A percentile compares a stretch with the other conserved stretches of the same genome.
Conservation (phyloP, 371 early-diverging fungal genomes). For the Apophysomyces trapeziformis region DNA sequence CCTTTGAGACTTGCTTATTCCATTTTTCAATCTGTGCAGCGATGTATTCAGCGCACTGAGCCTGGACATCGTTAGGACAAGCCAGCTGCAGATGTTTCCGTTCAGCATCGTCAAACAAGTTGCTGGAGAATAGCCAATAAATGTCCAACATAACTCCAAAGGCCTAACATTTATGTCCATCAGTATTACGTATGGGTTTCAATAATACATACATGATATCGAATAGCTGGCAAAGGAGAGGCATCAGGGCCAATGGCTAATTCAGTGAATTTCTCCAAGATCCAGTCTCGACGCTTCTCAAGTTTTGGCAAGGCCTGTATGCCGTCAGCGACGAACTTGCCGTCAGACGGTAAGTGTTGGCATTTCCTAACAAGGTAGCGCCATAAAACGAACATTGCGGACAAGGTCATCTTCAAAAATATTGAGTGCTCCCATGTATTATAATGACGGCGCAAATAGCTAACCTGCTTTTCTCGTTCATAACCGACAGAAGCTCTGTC, state of each 20-base stretch:
- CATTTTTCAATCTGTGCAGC: constrained; percentile 37
- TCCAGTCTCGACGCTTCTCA: constrained; percentile 42
- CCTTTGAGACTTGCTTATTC: constrained; percentile 24
- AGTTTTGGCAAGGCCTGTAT: constrained; percentile 21
- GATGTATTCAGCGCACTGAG: constrained; percentile 37
- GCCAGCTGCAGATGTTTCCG: constrained; percentile 37
- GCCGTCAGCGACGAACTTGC: constrained; percentile 14
- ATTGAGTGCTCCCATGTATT: not conserved
- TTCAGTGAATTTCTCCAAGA: constrained; percentile 31
- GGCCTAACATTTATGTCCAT: constrained; percentile 26
- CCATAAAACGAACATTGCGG: constrained; percentile 43
- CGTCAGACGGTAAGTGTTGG: constrained; percentile 21
- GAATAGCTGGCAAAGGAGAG: constrained; percentile 27
- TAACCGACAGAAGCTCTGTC: constrained; percentile 42
- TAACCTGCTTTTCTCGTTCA: constrained; percentile 39
- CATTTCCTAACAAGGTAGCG: constrained; percentile 53
- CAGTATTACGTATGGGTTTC: not conserved
- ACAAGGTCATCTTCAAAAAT: constrained; percentile 24
- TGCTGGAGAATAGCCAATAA: constrained; percentile 62
- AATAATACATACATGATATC: constrained; percentile 19
- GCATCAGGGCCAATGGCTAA: constrained; percentile 29
- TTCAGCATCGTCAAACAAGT: constrained; percentile 42
- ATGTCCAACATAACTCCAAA: constrained; percentile 57
- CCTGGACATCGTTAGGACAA: constrained; percentile 48
- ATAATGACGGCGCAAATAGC: not conserved